These are phyloP conservation scores for Epichloe bromicola DNA, from an alignment of 2,329 filamentous ascomycete genomes.

Conservation along the genomic window DNA sequence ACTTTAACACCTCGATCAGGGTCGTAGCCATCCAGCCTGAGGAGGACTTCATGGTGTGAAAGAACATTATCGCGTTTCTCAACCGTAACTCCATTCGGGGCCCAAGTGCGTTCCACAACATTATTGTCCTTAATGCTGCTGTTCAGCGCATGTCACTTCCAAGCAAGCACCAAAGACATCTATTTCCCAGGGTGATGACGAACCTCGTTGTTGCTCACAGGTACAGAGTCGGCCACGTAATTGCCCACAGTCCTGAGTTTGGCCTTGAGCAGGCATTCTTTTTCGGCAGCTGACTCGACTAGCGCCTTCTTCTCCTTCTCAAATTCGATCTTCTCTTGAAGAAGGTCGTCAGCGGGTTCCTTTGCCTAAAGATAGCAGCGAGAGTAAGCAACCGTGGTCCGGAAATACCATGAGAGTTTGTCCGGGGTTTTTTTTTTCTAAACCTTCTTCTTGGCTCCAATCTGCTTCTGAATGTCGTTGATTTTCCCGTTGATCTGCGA, in stretches of 20 bases:
- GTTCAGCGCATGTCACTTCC: not conserved
- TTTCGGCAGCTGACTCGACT: constrained; percentile 60
- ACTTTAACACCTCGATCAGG: constrained; percentile 87
- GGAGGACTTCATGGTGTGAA: constrained; percentile 90
- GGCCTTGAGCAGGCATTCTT: constrained; percentile 62
- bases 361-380: constrained; percentile 46
- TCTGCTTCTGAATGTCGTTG: constrained; percentile 81
- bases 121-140: constrained; percentile 58
- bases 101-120: constrained; percentile 61
- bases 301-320: constrained; percentile 73
- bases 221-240: constrained; percentile 72
- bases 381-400: not conserved
- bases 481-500: constrained; percentile 74
- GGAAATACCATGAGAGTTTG: not conserved
- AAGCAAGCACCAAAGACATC: not conserved
- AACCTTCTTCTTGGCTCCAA: constrained; percentile 83
- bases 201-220: constrained; percentile 69
- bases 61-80: constrained; percentile 61
- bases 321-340: constrained; percentile 64
- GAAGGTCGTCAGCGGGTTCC: constrained; percentile 70
- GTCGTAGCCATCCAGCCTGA: constrained; percentile 80
- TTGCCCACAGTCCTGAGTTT: constrained; percentile 69
- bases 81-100: constrained; percentile 58
- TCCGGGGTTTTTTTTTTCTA: not conserved
- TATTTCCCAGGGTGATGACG: not conserved